Base-by-base conservation (phyloP, 306 rosid genomes). In the Betula pendula region DNA sequence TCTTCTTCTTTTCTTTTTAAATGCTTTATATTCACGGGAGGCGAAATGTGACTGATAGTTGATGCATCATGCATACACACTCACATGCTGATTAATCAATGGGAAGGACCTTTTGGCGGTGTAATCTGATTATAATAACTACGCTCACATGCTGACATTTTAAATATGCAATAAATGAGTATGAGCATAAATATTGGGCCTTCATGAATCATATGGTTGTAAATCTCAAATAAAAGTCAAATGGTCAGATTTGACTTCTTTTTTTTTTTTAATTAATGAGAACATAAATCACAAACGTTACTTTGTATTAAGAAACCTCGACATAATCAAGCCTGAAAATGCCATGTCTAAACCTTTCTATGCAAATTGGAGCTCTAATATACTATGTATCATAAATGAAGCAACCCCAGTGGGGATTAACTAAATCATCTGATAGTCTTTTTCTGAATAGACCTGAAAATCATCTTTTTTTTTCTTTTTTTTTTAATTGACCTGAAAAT, bases 301-400 rank as follows among this genome's bases (percentile, higher is more conserved):
- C n/a, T 19, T 17, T 52, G 19, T 50, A 17, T 52, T 52, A 22
- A 24, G 0, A 56, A 22, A 56, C 35, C 33, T 40, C 12, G 6
- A 8, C 25, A 65, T 1, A 13, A 24, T 14, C 24, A 14, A 69
- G 1, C 56, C 22, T 1, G 56, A 27, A 43, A 44, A 1, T 69
- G 49, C 52, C 22, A 22, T 22, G 33, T 25, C 20, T 4, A 24
- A 25, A 67, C 43, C 35, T 42, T 45, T 47, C 1, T 16, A 48
- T 15, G 56, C 65, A 31, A 20, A 79, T 9, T 60, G 67, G 77
- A 35, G 65, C 67, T 52, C 52, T 38, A 47, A 22, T 9, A 48
- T 53, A 8, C 14, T 22, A 6, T 52, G 20, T 11, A 27, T 56
- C 66, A 59, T 78, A 13, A 78, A 78, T 78, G 82, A 60, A 47